Percentiles rank a stretch among this genome's conserved stretches.
Evolutionary conservation across 164 flowering plant genomes (phyloP).

Genomic region (Buxus sempervirens): DNA sequence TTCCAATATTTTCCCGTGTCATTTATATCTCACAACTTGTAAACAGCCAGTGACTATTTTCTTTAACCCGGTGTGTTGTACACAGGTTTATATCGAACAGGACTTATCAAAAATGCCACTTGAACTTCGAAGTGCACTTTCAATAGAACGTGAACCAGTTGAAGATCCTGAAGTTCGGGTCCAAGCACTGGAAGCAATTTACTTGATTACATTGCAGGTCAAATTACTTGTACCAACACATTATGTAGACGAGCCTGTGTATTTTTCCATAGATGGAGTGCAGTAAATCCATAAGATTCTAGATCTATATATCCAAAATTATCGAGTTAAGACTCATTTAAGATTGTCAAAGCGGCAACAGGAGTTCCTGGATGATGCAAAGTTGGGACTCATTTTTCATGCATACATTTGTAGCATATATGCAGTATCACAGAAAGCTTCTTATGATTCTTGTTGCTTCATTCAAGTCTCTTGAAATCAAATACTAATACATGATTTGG

Average conservation of each 20-base stretch:
- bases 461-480: background rate
- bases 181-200: slow-evolving; percentile 77
- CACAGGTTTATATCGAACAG: slow-evolving; percentile 64
- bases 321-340: too few relatives aligned
- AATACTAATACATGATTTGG: background rate
- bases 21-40: background rate
- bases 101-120: slow-evolving; percentile 92
- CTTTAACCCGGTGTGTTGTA: slow-evolving; percentile 4
- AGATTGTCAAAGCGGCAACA: too few relatives aligned
- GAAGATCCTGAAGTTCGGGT: slow-evolving; percentile 84
- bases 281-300: too few relatives aligned
- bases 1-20: background rate
- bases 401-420: too few relatives aligned
- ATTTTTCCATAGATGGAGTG: too few relatives aligned
- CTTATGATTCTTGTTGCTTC: background rate
- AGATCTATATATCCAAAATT: too few relatives aligned
- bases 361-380: too few relatives aligned
- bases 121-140: slow-evolving; percentile 79
- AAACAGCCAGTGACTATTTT: background rate
- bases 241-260: too few relatives aligned
- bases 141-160: slow-evolving; percentile 79
- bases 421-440: too few relatives aligned
- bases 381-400: background rate
- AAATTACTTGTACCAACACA: background rate
- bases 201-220: slow-evolving; percentile 81